Evolutionary conservation across 768 basidiomycete genomes (phyloP).

Genomic region (Leucocoprinus birnbaumii): DNA sequence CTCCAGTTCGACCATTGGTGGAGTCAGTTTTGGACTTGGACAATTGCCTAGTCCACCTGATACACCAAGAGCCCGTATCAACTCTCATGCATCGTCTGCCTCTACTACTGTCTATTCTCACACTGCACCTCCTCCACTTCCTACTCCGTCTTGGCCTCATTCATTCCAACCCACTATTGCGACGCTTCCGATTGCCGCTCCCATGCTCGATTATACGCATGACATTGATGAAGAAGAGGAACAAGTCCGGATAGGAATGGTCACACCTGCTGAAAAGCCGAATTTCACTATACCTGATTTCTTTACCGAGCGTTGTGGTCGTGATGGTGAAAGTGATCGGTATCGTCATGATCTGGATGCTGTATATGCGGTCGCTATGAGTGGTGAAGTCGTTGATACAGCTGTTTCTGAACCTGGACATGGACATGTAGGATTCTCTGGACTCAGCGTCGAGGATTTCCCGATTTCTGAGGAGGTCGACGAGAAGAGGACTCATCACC

Average conservation of each 20-base stretch:
- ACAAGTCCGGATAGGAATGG: neutral
- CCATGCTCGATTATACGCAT: neutral
- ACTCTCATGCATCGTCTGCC: neutral
- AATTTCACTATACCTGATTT: neutral
- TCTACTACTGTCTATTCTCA: no score
- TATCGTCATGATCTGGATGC: neutral
- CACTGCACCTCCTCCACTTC: neutral
- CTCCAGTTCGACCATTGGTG: no score
- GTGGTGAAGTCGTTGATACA: neutral
- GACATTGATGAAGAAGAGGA: neutral
- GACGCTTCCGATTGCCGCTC: no score
- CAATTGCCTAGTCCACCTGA: conserved; percentile 11
- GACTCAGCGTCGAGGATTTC: no score
- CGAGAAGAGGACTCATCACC: no score
- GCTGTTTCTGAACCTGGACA: conserved; percentile 5
- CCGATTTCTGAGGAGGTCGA: no score
- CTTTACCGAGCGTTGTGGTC: neutral
- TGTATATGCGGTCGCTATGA: neutral
- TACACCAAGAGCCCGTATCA: neutral
- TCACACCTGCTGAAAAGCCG: neutral
- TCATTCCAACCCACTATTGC: neutral
- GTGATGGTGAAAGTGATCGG: no score
- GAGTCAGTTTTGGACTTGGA: no score
- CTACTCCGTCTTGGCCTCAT: neutral
- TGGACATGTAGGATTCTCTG: neutral